Base-by-base conservation (phyloP, 169 alveolate species). In the Hepatocystis sp. region DNA sequence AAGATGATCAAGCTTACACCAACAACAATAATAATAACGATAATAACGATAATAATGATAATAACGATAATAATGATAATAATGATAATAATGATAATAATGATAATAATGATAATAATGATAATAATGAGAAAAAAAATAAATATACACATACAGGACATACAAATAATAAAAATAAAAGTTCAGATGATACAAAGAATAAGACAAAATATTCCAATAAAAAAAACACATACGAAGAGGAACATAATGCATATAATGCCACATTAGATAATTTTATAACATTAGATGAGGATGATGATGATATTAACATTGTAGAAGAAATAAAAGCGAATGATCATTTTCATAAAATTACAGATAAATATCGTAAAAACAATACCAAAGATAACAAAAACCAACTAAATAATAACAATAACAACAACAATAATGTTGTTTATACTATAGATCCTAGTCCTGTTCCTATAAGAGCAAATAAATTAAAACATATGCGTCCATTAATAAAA, bases 361-460 rank as follows among this genome's bases (percentile, higher is more conserved):
- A n/a, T n/a, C n/a, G n/a, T n/a, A n/a, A n/a, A n/a, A n/a, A n/a
- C n/a, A n/a, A n/a, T n/a, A n/a, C n/a, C n/a, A n/a, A n/a, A n/a
- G n/a, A n/a, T n/a, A n/a, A n/a, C n/a, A n/a, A n/a, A n/a, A n/a
- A n/a, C n/a, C n/a, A n/a, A n/a, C n/a, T n/a, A n/a, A n/a, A n/a
- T n/a, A n/a, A n/a, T n/a, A 56, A n/a, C 13, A 47, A 19, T 21
- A 8, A 3, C 1, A 23, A 25, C 10, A 56, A 76, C 27, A 49
- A 56, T 55, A 40, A 81, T 28, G 32, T 40, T 40, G 13, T 36
- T 13, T 63, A 63, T 55, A 67, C 30, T 30, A 81, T 81, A 2
- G 51, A 60, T n/a, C 63, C 89, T 30, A 81, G 89, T 40, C 89
- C 89, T 1, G 63, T 61, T 32, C 89, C 89, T 27, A 28, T 46